Evolutionary conservation across 225 moss, liverwort and hornwort species (phyloP), one percentile per base, ranked within the genome.

Genomic region (Anthoceros angustus): DNA sequence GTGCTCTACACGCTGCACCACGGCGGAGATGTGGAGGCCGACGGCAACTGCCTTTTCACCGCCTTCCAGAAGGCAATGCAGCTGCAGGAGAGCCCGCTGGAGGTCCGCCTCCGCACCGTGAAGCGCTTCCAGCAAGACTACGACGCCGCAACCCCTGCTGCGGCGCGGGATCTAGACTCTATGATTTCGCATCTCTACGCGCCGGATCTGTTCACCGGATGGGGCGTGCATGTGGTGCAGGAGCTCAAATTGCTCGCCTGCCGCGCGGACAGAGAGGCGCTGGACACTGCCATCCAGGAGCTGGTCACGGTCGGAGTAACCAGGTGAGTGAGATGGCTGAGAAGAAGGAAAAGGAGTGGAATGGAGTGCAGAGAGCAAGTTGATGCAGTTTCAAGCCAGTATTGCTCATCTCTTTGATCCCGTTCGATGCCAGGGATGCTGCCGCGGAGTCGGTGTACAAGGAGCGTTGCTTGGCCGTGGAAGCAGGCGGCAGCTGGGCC

Each of bases 11-110:
- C 74, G 15, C 42, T 80, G 60, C 80, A 80, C 61, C 76, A 80
- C 39, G 80, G 80, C 12, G 80, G 80, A 20, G 80, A 80, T 60
- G 80, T 80, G 18, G 76, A 80, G 42, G 76, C 80, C 2, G 80
- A 80, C 42, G 80, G 80, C 7, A 80, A 80, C 62, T 80, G 80
- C 62, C 64, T 80, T 14, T 80, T 80, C 23, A 72, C 74, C 15
- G 76, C 80, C 15, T 62, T 71, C 21, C 71, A 71, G 9, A 68
- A 66, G 62, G 74, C 80, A n/a, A 74, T 80, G 80, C 65, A 46
- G 50, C 66, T 74, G 41, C 64, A 69, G 26, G 66, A 74, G n/a
- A 62, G 73, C 9, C 76, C 80, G 23, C 61, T 74, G 66, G 80
- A 80, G 66, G 68, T 80, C 6, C 70, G 80, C 39, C 61, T 76